phyloP scores from a whole-genome alignment of 306 rosid species.

The Hylodesmum podocarpum region DNA sequence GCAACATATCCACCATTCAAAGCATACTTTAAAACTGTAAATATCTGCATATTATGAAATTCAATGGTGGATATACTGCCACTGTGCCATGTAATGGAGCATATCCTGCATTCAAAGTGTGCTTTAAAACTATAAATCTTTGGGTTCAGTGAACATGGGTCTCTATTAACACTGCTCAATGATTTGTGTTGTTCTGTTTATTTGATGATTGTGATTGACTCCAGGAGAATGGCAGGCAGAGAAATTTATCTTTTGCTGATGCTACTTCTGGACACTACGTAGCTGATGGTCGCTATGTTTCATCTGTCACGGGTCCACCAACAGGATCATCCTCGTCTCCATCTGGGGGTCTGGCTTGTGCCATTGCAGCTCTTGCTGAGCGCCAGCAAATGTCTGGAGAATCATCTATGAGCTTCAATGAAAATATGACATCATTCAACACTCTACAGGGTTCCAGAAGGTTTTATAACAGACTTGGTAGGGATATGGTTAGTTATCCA shows the following conservation, averaged over 20 bases:
- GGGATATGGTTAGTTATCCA: constrained; percentile 56
- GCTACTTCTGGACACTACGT: constrained; percentile 53
- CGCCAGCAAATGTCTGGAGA: constrained; percentile 82
- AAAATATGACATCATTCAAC: constrained; percentile 47
- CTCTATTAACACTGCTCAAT: background rate
- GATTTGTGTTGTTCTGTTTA: background rate
- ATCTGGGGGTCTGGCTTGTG: constrained; percentile 94
- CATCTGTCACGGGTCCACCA: constrained; percentile 44
- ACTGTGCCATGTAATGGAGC: background rate
- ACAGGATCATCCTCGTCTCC: constrained; percentile 83
- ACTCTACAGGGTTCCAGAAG: constrained; percentile 57
- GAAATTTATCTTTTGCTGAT: constrained; percentile 45
- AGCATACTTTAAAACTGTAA: background rate
- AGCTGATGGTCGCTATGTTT: constrained; percentile 41
- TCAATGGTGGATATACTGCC: constrained; percentile 9
- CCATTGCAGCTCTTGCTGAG: constrained; percentile 97
- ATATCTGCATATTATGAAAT: constrained; percentile 1
- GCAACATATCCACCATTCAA: background rate
- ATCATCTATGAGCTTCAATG: constrained; percentile 47
- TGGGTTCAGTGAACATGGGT: background rate
- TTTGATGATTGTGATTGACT: constrained; percentile 26
- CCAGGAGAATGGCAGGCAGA: constrained; percentile 81
- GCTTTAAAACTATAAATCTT: too few species aligned
- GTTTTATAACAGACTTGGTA: constrained; percentile 54
- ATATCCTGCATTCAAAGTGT: too few species aligned